These are phyloP conservation scores for Prunus dulcis DNA, from an alignment of 306 rosid species.

Conservation along the genomic window DNA sequence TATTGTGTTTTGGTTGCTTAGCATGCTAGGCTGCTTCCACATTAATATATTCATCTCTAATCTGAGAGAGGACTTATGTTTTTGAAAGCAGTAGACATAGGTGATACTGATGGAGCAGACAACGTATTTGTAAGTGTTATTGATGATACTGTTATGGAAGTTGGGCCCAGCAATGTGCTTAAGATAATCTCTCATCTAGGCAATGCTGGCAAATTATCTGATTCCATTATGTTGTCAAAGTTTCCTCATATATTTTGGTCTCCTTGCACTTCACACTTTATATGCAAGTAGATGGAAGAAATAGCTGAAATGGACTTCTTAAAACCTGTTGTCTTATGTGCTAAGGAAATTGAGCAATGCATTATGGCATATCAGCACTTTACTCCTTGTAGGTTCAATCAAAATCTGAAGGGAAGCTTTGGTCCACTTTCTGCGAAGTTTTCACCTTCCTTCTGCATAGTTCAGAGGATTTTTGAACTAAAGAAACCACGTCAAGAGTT, in stretches of 20 bases:
- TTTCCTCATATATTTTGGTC: slow-evolving; percentile 53
- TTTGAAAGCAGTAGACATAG: slow-evolving; percentile 38
- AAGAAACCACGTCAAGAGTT: slow-evolving; percentile 39
- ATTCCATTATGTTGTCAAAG: slow-evolving; percentile 33
- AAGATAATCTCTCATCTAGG: slow-evolving; percentile 51
- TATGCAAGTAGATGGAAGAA: slow-evolving; percentile 49
- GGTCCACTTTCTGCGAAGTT: slow-evolving; percentile 32
- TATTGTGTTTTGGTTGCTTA: slow-evolving; percentile 38
- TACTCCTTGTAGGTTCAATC: slow-evolving; percentile 28
- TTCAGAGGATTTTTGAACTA: slow-evolving; percentile 40
- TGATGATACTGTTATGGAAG: slow-evolving; percentile 31
- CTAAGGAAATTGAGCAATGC: slow-evolving; percentile 52
- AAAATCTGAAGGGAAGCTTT: slow-evolving; percentile 28
- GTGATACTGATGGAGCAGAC: slow-evolving; percentile 28
- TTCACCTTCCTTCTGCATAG: slow-evolving; percentile 38
- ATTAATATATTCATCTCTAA: slow-evolving; percentile 47
- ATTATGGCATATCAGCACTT: slow-evolving; percentile 31
- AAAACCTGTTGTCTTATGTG: slow-evolving; percentile 39
- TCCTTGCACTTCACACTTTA: slow-evolving; percentile 46
- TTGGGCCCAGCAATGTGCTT: slow-evolving; percentile 47
- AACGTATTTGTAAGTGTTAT: slow-evolving; percentile 33
- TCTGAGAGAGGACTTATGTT: slow-evolving; percentile 53
- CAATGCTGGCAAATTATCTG: slow-evolving; percentile 27
- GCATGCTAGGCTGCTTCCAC: slow-evolving; percentile 31
- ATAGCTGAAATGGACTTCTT: slow-evolving; percentile 47